Base-by-base conservation (phyloP, 2,329 filamentous ascomycete species). In the Fusarium cyanostomum region DNA sequence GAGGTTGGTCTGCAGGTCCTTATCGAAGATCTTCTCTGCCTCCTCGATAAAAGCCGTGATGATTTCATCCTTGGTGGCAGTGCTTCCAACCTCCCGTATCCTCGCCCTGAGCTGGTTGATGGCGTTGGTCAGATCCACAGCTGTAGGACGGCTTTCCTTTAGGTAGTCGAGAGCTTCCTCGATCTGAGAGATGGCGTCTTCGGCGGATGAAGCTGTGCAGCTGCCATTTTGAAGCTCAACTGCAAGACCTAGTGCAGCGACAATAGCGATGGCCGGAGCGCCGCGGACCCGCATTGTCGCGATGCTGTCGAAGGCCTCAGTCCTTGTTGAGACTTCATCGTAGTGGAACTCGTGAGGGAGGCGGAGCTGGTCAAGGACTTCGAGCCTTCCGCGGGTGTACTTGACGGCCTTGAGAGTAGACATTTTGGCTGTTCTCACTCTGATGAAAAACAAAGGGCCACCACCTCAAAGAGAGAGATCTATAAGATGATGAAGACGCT, bases 201-300 rank as follows among this genome's bases (percentile, higher is more conserved):
- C 74, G 0, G 80, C 74, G 0, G 77, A 78, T 0, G 74, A 68
- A 2, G 86, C 83, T 5, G 80, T 76, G 8, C 73, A 60, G 3
- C 74, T 53, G 57, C 84, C 83, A 8, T 85, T 84, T 46, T 87
- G 81, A 8, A 98, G 79, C 75, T 98, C 94, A 8, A 97, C 92
- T 2, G 93, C 94, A 31, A 97, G 85, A 3, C 92, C 89, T 30
- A 99, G 85, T 16, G 91, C 92, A 18, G 95, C 95, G n/a, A 99
- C 95, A 65, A 99, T 98, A 39, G 95, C 95, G 75, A 99, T 99
- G 41, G 95, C 95, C 1, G 95, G 95, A 6, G 95, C 95, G 30
- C 78, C 92, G 71, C 92, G 87, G 7, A 89, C 87, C 44, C 88
- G 80, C 92, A 95, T 95, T 13, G 90, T 84, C 69, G 87, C 88